These are phyloP conservation scores for Saccharata proteae DNA, from an alignment of 2,329 filamentous ascomycete species.

Conservation along the genomic window DNA sequence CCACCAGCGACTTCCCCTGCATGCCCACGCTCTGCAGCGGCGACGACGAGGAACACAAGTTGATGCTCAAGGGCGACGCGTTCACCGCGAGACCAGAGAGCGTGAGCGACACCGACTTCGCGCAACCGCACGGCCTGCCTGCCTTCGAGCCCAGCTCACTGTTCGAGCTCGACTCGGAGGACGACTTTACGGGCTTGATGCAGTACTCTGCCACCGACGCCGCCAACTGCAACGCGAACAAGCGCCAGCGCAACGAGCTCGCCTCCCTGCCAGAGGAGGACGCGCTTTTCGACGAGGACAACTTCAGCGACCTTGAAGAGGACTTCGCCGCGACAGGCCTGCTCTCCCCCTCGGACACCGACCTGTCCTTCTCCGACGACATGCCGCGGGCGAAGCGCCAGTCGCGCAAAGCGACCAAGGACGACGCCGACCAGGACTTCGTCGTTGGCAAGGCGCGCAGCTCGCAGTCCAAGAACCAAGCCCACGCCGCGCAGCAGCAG, in stretches of 20 bases:
- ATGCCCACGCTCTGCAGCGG: constrained; percentile 49
- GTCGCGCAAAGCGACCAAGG: constrained; percentile 19
- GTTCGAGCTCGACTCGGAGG: constrained; percentile 82
- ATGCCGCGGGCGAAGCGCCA: constrained; percentile 14
- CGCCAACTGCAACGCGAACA: constrained; percentile 48
- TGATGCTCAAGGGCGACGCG: constrained; percentile 36
- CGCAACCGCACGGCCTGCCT: constrained; percentile 47
- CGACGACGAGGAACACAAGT: constrained; percentile 50
- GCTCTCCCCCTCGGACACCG: constrained; percentile 49
- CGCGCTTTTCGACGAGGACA: constrained; percentile 63
- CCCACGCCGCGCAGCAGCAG: constrained; percentile 22
- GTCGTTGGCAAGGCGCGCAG: constrained; percentile 20
- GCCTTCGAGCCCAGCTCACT: constrained; percentile 76
- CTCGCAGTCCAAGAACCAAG: constrained; percentile 18
- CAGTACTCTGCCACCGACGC: constrained; percentile 52
- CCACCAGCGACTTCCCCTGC: constrained; percentile 50
- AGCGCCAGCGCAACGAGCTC: constrained; percentile 62
- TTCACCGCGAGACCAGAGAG: constrained; percentile 22
- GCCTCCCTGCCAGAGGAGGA: constrained; percentile 58
- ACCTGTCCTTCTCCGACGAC: constrained; percentile 25
- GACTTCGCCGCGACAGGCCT: constrained; percentile 50
- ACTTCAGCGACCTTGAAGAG: constrained; percentile 65
- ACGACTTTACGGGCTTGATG: constrained; percentile 70
- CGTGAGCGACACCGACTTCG: constrained; percentile 30
- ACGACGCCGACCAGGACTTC: constrained; percentile 24